phyloP scores from a whole-genome alignment of 225 moss, liverwort and hornwort species.

The Sphagnum contortum region DNA sequence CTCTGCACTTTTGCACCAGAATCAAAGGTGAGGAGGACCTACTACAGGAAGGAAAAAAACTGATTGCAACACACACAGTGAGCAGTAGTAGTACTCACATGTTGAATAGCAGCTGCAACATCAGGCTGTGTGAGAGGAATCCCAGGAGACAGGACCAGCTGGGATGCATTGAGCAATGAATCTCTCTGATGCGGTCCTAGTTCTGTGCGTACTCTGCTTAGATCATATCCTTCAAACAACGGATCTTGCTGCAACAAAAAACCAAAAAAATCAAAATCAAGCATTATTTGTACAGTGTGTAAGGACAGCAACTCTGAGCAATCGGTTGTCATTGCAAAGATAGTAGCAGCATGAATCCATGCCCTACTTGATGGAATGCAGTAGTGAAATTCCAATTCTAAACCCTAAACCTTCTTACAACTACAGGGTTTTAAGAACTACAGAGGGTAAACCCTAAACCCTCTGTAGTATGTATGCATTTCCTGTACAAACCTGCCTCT shows the following conservation, averaged over 20 bases:
- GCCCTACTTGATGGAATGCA: neutral
- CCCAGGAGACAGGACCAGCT: conserved; percentile 82
- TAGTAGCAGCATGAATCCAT: neutral
- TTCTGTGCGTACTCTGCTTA: conserved; percentile 56
- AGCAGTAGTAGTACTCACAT: conserved; percentile 30
- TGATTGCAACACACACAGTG: no score
- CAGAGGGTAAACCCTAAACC: no score
- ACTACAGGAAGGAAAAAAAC: no score
- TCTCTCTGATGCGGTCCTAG: conserved; percentile 71
- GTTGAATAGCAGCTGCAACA: conserved; percentile 66
- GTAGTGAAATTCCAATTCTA: neutral
- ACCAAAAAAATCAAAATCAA: neutral
- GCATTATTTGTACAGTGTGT: neutral
- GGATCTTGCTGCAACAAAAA: conserved; percentile 46
- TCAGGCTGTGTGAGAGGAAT: conserved; percentile 65
- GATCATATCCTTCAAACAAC: conserved; percentile 31
- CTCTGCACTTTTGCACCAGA: no score
- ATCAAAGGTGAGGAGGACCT: no score
- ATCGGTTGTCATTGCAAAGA: neutral
- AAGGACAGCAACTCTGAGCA: neutral
- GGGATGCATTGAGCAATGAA: conserved; percentile 55
- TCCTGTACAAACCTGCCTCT: neutral
- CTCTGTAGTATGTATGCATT: neutral
- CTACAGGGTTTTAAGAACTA: no score
- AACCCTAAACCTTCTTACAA: no score